Base-by-base conservation (phyloP, 768 basidiomycete species). In the Pulveroboletus sp. region DNA sequence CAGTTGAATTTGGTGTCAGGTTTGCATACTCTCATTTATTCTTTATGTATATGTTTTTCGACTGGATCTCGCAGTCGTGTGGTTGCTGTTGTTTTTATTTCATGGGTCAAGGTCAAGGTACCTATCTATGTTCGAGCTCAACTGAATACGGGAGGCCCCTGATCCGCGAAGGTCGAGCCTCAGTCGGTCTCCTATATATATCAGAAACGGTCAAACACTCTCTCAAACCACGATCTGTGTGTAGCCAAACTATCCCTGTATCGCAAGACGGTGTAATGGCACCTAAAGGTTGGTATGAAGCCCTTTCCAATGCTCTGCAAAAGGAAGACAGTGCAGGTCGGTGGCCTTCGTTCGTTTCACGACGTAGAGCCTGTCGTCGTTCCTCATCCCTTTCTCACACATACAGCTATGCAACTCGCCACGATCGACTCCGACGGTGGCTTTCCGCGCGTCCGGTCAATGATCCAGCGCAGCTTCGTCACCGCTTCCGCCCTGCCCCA, bases 381-480 rank as follows among this genome's bases (percentile, higher is more conserved):
- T 38, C 26, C 49, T 38, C 29, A 3, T 34, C 2, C 16, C 23
- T 13, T 17, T 2, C 4, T 17, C 43, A 41, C 20, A 17, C 13
- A 19, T 17, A 43, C 55, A 87, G 86, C 80, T 23, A 71, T 76
- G 50, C 85, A 87, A 59, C 64, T 88, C 40, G 61, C 68, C 12
- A 69, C 63, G 11, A 32, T 61, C 49, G 13, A 50, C 65, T 0
- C 10, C 40, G 14, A 62, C 65, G 9, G 27, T 12, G 27, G 27
- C 6, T 12, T 6, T 12, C 84, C 86, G 1, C 81, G 75, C 48
- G 86, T 83, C 35, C 86, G 89, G 55, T 78, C 83, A 5, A 75
- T 76, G 50, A 68, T 86, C 45, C 80, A 86, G 51, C 80, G 88
- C 32, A 68, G 60, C 1, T 81, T 87, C 63, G 55, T 89, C 34